Base-by-base conservation (phyloP, 1,284 basidiomycete genomes). In the Ustilago trichophora region DNA sequence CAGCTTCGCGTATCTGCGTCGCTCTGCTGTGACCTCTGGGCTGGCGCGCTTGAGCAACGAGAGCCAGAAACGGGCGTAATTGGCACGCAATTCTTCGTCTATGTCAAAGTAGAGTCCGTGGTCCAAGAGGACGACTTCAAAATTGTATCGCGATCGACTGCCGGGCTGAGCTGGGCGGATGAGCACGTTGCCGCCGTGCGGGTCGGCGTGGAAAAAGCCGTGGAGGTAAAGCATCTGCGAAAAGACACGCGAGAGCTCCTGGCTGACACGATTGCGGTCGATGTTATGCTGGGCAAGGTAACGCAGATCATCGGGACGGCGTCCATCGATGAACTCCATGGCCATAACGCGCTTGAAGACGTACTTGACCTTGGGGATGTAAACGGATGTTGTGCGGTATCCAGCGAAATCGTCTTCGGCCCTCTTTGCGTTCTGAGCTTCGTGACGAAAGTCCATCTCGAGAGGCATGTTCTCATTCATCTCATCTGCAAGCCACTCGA, bases 211-310 rank as follows among this genome's bases (percentile, higher is more conserved):
- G 51, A 76, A 81, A 68, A 78, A 93, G 31, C 95, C 95, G 80
- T 97, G 92, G 33, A 97, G 82, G 78, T 98, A 97, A 18, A 98
- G 92, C 96, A 98, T 98, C 77, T 89, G 90, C 42, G 89, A 90
- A 78, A 98, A 98, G 77, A 95, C 92, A 60, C 78, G 67, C 3
- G 80, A 78, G 8, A 84, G 75, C 82, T 97, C 93, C 63, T 96
- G 84, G 3, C 92, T 89, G 35, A 97, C 93, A 78, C 90, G 90
- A 77, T 97, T 99, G 49, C 95, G 86, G 82, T 99, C 93, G 73
- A 99, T 98, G 48, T 88, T 85, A 71, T 93, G 86, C 37, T 88
- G 83, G 27, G 90, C 89, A 8, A 99, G 86, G 80, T 92, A 99
- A 47, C 85, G 85, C 49, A 97, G 83, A 82, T 98, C 90, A 79